Evolutionary conservation across 164 flowering plant genomes (phyloP).

Genomic region (Umbellularia californica): DNA sequence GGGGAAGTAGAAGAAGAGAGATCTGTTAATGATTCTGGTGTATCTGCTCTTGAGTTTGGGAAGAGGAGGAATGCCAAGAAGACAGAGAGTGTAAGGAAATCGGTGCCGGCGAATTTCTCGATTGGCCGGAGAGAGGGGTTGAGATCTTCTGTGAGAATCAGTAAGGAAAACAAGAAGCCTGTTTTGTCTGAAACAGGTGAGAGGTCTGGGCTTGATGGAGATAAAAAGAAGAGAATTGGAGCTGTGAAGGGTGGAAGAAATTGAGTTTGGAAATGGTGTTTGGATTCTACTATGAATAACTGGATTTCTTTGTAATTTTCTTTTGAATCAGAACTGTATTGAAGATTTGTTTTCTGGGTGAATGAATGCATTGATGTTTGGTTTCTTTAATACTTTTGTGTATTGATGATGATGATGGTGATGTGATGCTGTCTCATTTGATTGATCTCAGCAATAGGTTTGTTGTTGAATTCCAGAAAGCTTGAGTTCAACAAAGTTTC

Average conservation of each 20-base stretch:
- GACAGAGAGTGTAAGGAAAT: conserved; percentile 47
- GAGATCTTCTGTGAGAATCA: conserved; percentile 64
- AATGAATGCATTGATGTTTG: no score
- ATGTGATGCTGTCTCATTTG: no score
- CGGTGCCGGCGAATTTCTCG: conserved; percentile 39
- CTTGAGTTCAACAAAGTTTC: no score
- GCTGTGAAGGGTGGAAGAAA: conserved; percentile 18
- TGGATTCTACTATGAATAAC: neutral
- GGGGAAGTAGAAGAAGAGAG: conserved; percentile 30
- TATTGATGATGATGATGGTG: no score
- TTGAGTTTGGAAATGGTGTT: conserved; percentile 10
- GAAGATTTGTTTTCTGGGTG: no score
- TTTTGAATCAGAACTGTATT: neutral
- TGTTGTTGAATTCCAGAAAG: no score
- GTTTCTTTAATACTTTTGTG: no score
- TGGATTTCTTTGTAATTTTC: neutral
- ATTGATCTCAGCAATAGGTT: no score
- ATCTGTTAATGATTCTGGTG: conserved; percentile 38
- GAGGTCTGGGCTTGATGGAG: conserved; percentile 23
- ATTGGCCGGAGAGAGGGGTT: conserved; percentile 26
- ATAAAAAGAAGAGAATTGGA: conserved; percentile 18
- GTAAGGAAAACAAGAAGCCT: conserved; percentile 63
- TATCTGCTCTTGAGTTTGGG: conserved; percentile 42
- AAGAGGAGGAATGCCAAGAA: conserved; percentile 53
- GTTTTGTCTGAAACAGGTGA: conserved; percentile 20